These are phyloP conservation scores for Fusarium oxysporum DNA, from an alignment of 2,329 filamentous ascomycete species.

Conservation along the genomic window DNA sequence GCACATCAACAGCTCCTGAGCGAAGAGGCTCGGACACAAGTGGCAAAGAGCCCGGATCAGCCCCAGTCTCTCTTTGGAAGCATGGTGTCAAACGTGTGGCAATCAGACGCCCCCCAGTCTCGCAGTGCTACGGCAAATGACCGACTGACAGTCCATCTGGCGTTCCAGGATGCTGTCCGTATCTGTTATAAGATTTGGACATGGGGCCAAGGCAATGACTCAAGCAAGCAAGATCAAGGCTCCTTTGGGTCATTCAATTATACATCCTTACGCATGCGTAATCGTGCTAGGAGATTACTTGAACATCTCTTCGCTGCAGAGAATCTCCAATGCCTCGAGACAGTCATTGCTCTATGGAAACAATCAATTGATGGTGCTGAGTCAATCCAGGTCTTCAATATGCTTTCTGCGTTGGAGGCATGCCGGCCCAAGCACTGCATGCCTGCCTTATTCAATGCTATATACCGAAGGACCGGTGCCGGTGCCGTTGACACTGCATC, in stretches of 20 bases:
- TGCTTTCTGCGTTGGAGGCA: slow-evolving; percentile 91
- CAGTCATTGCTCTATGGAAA: slow-evolving; percentile 87
- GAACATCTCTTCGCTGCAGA: slow-evolving; percentile 95
- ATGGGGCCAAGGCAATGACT: slow-evolving; percentile 79
- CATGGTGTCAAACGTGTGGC: slow-evolving; percentile 92
- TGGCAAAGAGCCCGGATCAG: slow-evolving; percentile 82
- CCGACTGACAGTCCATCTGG: slow-evolving; percentile 91
- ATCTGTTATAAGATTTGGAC: slow-evolving; percentile 96
- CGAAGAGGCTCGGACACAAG: slow-evolving; percentile 77
- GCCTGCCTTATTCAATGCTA: slow-evolving; percentile 93
- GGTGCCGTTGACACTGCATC: slow-evolving; percentile 79
- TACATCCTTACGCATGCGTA: slow-evolving; percentile 90
- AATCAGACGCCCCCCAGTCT: slow-evolving; percentile 79
- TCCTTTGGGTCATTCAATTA: slow-evolving; percentile 88
- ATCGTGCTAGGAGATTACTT: slow-evolving; percentile 85
- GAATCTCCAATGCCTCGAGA: slow-evolving; percentile 92
- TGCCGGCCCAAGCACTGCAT: slow-evolving; percentile 92
- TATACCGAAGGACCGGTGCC: slow-evolving; percentile 94
- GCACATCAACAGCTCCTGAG: slow-evolving; percentile 84
- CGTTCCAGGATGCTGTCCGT: slow-evolving; percentile 93
- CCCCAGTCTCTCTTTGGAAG: slow-evolving; percentile 91
- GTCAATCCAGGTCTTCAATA: slow-evolving; percentile 78
- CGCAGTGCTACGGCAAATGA: slow-evolving; percentile 91
- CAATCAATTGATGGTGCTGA: slow-evolving; percentile 58
- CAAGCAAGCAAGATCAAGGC: slow-evolving; percentile 68